Conservation (phyloP, 2,329 filamentous ascomycete genomes). For the Alternaria burnsii region DNA sequence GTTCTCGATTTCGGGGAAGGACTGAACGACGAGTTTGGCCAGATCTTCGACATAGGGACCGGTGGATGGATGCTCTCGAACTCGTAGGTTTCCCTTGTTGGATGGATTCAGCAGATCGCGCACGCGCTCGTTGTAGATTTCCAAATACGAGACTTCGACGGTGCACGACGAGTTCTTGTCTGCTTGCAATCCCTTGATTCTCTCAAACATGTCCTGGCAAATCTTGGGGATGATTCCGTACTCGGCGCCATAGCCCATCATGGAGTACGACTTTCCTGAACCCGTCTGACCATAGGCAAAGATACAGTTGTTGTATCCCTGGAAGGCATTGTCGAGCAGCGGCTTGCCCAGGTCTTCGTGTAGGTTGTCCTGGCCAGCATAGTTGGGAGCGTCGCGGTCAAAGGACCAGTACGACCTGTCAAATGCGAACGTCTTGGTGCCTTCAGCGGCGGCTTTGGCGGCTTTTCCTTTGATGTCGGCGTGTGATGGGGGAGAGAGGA, state of each 20-base stretch:
- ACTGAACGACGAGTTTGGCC: constrained; percentile 91
- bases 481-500: constrained; percentile 76
- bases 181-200: constrained; percentile 75
- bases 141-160: constrained; percentile 96
- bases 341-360: constrained; percentile 89
- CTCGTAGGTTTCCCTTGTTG: constrained; percentile 95
- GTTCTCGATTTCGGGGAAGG: constrained; percentile 94
- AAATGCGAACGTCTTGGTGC: constrained; percentile 89
- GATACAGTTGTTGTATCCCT: constrained; percentile 99
- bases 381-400: constrained; percentile 79
- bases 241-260: constrained; percentile 99
- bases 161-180: constrained; percentile 86
- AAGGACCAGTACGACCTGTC: constrained; percentile 99
- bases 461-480: constrained; percentile 68
- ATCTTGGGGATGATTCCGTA: constrained; percentile 95
- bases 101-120: constrained; percentile 93
- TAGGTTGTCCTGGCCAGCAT: constrained; percentile 88
- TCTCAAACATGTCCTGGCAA: constrained; percentile 95
- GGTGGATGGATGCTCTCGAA: constrained; percentile 96
- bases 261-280: constrained; percentile 98
- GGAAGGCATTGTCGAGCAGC: constrained; percentile 95
- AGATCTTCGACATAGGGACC: constrained; percentile 98
- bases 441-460: constrained; percentile 69
- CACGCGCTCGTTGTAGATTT: constrained; percentile 99
- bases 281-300: constrained; percentile 99